Evolutionary conservation across 768 basidiomycete genomes (phyloP).

Genomic region (Amanita muscaria): DNA sequence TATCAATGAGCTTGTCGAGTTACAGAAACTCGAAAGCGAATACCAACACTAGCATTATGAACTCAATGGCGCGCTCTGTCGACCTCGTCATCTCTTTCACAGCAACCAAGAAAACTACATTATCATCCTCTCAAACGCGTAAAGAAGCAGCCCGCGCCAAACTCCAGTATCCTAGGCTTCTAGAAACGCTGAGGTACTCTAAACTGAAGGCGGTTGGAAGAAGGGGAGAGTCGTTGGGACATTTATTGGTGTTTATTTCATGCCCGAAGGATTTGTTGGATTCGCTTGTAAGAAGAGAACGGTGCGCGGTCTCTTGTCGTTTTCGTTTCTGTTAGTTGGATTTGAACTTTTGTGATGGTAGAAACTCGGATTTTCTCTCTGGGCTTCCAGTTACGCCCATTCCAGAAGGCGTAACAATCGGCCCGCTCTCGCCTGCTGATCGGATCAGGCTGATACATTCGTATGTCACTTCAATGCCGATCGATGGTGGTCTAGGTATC

Average conservation of each 20-base stretch:
- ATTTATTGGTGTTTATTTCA: slow-evolving; percentile 67
- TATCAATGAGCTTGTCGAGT: too few species aligned
- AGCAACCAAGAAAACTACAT: slow-evolving; percentile 35
- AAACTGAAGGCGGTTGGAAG: slow-evolving; percentile 68
- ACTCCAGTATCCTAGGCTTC: slow-evolving; percentile 58
- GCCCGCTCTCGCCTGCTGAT: slow-evolving; percentile 58
- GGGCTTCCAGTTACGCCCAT: slow-evolving; percentile 54
- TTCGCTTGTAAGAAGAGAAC: slow-evolving; percentile 62
- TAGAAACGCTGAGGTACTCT: slow-evolving; percentile 49
- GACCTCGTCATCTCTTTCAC: slow-evolving; percentile 72
- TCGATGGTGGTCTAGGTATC: slow-evolving; percentile 83
- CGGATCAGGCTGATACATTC: slow-evolving; percentile 71
- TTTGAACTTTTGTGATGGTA: slow-evolving; percentile 18
- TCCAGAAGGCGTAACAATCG: slow-evolving; percentile 33
- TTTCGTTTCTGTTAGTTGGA: not conserved
- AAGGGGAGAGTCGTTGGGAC: slow-evolving; percentile 66
- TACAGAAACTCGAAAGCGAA: too few species aligned
- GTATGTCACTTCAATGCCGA: slow-evolving; percentile 57
- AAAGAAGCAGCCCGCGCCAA: slow-evolving; percentile 58
- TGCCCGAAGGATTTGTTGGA: slow-evolving; percentile 56
- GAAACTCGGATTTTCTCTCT: slow-evolving; percentile 69
- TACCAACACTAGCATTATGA: too few species aligned
- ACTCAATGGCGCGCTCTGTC: slow-evolving; percentile 22
- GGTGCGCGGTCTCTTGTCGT: slow-evolving; percentile 35
- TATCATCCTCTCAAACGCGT: slow-evolving; percentile 54